Percentiles rank a stretch among this genome's conserved stretches.
Conservation (phyloP, 148 eudicot species). For the Chenopodium album region DNA sequence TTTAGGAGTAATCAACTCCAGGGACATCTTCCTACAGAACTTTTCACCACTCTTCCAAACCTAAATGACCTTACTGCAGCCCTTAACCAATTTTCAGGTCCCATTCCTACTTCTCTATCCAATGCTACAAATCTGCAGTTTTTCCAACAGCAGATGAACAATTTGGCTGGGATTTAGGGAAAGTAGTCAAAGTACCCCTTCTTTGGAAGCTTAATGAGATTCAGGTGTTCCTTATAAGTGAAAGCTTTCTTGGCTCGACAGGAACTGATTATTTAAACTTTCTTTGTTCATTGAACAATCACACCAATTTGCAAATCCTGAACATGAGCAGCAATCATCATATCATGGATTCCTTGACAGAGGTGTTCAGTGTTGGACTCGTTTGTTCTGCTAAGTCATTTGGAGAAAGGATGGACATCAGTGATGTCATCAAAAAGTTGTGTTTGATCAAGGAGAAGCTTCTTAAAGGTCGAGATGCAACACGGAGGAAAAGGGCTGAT, state of each 20-base stretch:
- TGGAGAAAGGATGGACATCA: conserved; percentile 14
- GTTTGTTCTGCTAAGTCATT: conserved; percentile 8
- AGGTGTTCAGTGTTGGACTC: conserved; percentile 12
- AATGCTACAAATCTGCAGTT: conserved; percentile 23
- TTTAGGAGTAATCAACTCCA: conserved; percentile 14
- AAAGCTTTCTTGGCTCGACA: background rate
- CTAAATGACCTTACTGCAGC: background rate
- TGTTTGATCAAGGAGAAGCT: conserved; percentile 8
- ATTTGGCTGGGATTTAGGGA: background rate
- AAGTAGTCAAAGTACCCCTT: background rate
- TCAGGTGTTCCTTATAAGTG: background rate
- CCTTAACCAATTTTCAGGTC: conserved; percentile 27
- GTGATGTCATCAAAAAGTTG: background rate
- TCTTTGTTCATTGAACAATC: background rate
- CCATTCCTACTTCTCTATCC: conserved; percentile 31
- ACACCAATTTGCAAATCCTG: background rate
- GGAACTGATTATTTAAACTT: conserved; percentile 10
- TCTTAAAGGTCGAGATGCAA: background rate
- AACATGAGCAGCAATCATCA: background rate
- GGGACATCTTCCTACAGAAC: conserved; percentile 28
- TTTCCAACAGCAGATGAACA: conserved; percentile 16
- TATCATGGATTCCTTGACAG: background rate
- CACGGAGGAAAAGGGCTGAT: background rate
- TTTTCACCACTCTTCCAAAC: conserved; percentile 26
- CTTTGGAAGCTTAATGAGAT: background rate